Base-by-base conservation (phyloP, 306 rosid genomes). In the Phaseolus lunatus region DNA sequence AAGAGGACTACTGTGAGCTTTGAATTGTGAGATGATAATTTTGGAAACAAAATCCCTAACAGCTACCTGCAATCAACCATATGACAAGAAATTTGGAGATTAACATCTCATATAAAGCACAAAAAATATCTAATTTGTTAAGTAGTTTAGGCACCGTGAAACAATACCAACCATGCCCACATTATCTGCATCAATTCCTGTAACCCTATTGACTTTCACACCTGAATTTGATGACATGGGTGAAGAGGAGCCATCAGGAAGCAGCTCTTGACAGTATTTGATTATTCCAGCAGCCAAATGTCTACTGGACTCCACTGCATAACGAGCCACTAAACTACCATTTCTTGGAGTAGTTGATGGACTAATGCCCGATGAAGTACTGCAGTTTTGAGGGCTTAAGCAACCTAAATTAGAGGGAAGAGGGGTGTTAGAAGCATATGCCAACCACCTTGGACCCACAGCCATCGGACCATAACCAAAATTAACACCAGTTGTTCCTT, bases 371-470 rank as follows among this genome's bases (percentile, higher is more conserved):
- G 90, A 86, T 80, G 98, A 86, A 78, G 86, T 85, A 78, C 82
- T 80, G 20, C 75, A 72, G 76, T 79, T 89, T 77, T 93, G 97
- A 12, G 98, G 95, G 87, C 93, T 92, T 84, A 91, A 63, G 69
- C 90, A 87, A 72, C 94, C 88, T 59, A 74, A 76, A 77, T 79
- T 91, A 78, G 90, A 87, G 45, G 82, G 86, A 45, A 89, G 78
- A 12, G 92, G 91, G 58, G 75, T 90, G 81, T 85, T 90, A 76
- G 93, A 86, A 63, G 97, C 86, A 88, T 93, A 93, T 62, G 98
- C 98, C 81, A 93, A 80, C 98, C 98, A 93, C 89, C 98, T 93
- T 12, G 98, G 92, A 80, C 97, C 98, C 80, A 93, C 97, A 83
- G 93, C 89, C 97, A 93, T 88, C 54, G 98, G 97, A 76, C 98